Base-by-base conservation (phyloP, 2,329 filamentous ascomycete genomes). In the Pochonia chlamydosporia region DNA sequence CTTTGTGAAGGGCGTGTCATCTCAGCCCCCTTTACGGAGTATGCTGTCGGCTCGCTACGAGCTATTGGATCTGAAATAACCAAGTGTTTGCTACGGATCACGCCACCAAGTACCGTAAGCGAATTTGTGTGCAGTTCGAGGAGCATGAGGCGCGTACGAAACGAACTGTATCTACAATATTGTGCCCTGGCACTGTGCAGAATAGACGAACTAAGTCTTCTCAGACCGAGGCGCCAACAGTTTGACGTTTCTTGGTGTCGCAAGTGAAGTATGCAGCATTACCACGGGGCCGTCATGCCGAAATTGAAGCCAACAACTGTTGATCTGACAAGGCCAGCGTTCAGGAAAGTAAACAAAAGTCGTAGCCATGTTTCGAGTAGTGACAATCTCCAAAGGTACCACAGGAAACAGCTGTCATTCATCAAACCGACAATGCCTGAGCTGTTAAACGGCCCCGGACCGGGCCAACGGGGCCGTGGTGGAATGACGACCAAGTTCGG, bases 1-100 rank as follows among this genome's bases (percentile, higher is more conserved):
- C 28, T n/a, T 37, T 41, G 20, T 31, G 43, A 23, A 14, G 30
- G 13, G 37, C 16, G 36, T 36, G 40, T 48, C 41, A 41, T 44
- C 31, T 10, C 31, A 35, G 11, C n/a, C 31, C 31, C 31, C 31
- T 35, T 33, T 35, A n/a, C n/a, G n/a, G n/a, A n/a, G n/a, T n/a
- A n/a, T n/a, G n/a, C n/a, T 18, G 7, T 35, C 31, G 14, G n/a
- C 5, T 35, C 31, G 16, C 20, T 14, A 35, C 31, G 31, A 35
- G n/a, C n/a, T 35, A 16, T 16, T 18, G 16, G n/a, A 8, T 11
- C 18, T 20, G n/a, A 39, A 23, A 10, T 14, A 23, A 16, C 13
- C 8, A 23, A 39, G 20, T 21, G 35, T 39, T 39, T 39, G 35
- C 20, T 39, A 13, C 20, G 20, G 20, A 39, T 39, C 35, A 39